phyloP scores from a whole-genome alignment of 305 asterid genomes.

The Lippia alba region DNA sequence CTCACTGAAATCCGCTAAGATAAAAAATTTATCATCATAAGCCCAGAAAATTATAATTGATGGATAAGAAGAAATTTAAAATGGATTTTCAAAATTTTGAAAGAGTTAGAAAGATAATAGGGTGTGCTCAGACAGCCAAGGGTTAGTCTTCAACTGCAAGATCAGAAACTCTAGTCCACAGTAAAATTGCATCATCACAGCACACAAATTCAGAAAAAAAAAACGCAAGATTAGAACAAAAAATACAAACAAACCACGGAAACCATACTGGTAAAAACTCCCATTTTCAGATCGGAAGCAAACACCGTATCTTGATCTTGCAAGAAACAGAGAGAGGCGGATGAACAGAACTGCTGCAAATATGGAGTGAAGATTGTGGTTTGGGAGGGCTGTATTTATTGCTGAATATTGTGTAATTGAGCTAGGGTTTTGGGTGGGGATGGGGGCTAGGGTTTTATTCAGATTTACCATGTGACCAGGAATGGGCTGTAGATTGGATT shows the following conservation, averaged over 20 bases:
- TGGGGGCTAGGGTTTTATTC: constrained; percentile 36
- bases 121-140: constrained; percentile 88
- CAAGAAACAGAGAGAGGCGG: neutral
- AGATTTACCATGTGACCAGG: neutral
- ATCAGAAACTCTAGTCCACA: constrained; percentile 92
- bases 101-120: neutral
- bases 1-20: constrained; percentile 97
- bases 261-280: neutral
- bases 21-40: constrained; percentile 55
- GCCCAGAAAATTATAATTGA: constrained; percentile 27
- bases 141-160: constrained; percentile 79
- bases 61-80: neutral
- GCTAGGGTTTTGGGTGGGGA: constrained; percentile 33
- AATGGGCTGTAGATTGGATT: constrained; percentile 14
- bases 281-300: neutral
- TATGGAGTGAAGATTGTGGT: neutral
- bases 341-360: neutral
- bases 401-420: constrained; percentile 11
- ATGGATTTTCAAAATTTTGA: neutral
- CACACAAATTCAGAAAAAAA: constrained; percentile 31
- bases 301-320: neutral
- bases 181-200: constrained; percentile 51
- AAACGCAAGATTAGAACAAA: neutral
- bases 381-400: constrained; percentile 28
- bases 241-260: neutral